These are phyloP conservation scores for Fusarium sp. DNA, from an alignment of 2,329 filamentous ascomycete species.

Conservation along the genomic window DNA sequence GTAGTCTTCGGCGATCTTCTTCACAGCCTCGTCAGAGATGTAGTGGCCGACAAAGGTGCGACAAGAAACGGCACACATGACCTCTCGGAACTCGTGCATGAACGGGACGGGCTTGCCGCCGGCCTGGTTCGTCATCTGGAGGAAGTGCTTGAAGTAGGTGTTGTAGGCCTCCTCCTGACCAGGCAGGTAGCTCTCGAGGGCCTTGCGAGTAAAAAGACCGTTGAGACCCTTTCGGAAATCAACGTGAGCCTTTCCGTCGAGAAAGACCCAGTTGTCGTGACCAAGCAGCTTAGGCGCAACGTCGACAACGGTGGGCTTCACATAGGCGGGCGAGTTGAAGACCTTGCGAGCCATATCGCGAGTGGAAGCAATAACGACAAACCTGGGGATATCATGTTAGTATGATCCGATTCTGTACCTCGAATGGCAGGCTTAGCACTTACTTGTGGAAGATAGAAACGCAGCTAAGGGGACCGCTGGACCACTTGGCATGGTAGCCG, in stretches of 20 bases:
- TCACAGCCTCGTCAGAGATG: slow-evolving; percentile 87
- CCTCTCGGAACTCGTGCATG: slow-evolving; percentile 91
- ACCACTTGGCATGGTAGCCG: slow-evolving; percentile 92
- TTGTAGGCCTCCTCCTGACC: slow-evolving; percentile 93
- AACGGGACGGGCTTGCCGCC: slow-evolving; percentile 81
- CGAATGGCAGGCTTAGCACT: slow-evolving; percentile 41
- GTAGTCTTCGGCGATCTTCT: slow-evolving; percentile 96
- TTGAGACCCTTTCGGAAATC: slow-evolving; percentile 98
- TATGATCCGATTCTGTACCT: not conserved
- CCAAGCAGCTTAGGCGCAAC: slow-evolving; percentile 92
- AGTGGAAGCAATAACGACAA: slow-evolving; percentile 94
- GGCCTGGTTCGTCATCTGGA: slow-evolving; percentile 76
- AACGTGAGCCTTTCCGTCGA: slow-evolving; percentile 93
- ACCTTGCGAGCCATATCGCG: slow-evolving; percentile 96
- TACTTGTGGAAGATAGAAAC: slow-evolving; percentile 99
- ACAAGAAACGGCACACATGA: slow-evolving; percentile 94
- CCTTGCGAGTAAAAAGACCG: slow-evolving; percentile 89
- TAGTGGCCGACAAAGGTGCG: slow-evolving; percentile 98
- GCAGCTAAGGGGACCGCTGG: slow-evolving; percentile 89
- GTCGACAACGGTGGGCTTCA: slow-evolving; percentile 97
- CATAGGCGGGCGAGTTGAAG: slow-evolving; percentile 90
- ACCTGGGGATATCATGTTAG: slow-evolving; percentile 61
- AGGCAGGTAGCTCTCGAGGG: slow-evolving; percentile 87
- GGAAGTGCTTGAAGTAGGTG: slow-evolving; percentile 81
- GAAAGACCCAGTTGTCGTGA: slow-evolving; percentile 93